Base-by-base conservation (phyloP, 2,329 filamentous ascomycete species). In the Ceratocystiopsis sp. region DNA sequence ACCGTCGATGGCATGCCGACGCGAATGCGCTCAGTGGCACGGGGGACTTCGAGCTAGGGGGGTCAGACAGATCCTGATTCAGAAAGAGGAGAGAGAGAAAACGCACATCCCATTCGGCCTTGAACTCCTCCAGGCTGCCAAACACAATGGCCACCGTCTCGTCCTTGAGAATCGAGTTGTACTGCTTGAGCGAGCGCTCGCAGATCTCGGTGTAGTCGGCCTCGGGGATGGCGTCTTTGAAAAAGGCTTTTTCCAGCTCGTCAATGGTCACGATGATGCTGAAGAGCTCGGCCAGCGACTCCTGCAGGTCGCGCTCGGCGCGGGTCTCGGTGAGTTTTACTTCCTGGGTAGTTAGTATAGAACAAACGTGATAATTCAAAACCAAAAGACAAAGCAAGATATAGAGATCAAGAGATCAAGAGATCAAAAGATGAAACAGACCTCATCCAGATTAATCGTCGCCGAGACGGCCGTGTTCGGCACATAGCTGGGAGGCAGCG, bases 261-360 rank as follows among this genome's bases (percentile, higher is more conserved):
- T 98, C 91, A 3, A 98, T 69, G 0, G 91, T 96, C 48, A 95
- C 75, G 35, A 98, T 89, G 51, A 98, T 96, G 63, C 87, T 94
- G 63, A 96, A 98, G 19, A 98, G 79, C 62, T 98, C 91, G 44
- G 89, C 91, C 14, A 98, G 75, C 1, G 91, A 96, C 57, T 96
- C 91, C 59, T 95, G 85, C 1, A 96, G 69, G 57, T 98, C 87
- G 48, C 89, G 80, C 63, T 96, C 89, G 36, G 84, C 80, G 52
- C 83, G 78, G 18, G 80, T 93, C 35, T 84, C 80, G 41, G 85
- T 78, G 47, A 98, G 73, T 62, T 94, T 94, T 53, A 95, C 86
- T 69, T 96, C 91, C 82, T 94, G 29, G 11, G 12, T 7, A 16
- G 32, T 11, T 14, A 11, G 5, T 11, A 13, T 13, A 29, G 38